phyloP scores from a whole-genome alignment of 169 alveolate species.

The Cryptosporidium felis region DNA sequence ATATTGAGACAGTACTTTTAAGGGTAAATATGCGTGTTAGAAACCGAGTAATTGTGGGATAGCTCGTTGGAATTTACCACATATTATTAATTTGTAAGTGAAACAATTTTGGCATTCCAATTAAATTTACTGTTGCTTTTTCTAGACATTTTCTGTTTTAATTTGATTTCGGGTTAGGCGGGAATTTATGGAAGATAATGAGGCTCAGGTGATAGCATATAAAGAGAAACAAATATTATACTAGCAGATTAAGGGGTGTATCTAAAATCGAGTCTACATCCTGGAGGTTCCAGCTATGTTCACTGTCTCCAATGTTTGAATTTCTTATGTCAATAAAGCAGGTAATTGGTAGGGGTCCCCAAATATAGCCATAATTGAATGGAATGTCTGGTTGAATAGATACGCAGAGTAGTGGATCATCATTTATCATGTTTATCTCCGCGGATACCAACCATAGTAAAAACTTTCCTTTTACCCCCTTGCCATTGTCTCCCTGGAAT shows the following conservation, averaged over 20 bases:
- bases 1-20: conserved; percentile 7
- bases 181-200: not conserved
- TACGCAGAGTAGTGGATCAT: conserved; percentile 43
- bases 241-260: conserved; percentile 36
- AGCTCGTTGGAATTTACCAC: not conserved
- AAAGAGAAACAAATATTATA: not conserved
- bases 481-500: conserved; percentile 19
- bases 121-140: not conserved
- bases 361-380: conserved; percentile 43
- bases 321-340: conserved; percentile 40
- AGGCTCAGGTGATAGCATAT: not conserved
- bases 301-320: not conserved
- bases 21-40: not conserved
- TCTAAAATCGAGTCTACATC: conserved; percentile 53
- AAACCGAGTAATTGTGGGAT: not conserved
- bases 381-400: conserved; percentile 62
- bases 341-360: conserved; percentile 69
- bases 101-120: not conserved
- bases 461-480: conserved; percentile 39
- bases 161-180: not conserved
- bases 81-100: not conserved
- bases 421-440: conserved; percentile 11
- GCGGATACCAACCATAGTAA: conserved; percentile 55
- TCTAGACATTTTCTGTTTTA: conserved; percentile 16
- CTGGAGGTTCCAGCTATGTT: not conserved